These are phyloP conservation scores for Rhynchospora pubera DNA, from an alignment of 176 grass and related monocot species.

Conservation along the genomic window DNA sequence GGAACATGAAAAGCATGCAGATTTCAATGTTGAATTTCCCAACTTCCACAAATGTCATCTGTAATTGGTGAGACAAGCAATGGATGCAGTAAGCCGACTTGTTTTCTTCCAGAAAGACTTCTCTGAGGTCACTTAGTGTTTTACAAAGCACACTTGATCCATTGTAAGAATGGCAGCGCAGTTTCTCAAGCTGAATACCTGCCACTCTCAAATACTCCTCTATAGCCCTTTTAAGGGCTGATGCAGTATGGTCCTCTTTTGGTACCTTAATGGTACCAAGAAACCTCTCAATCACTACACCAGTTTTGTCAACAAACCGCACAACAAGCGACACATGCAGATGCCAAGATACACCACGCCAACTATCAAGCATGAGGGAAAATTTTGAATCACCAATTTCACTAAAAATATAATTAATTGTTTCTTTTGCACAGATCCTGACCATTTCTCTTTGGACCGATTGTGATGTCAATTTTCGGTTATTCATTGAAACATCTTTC, in stretches of 20 bases:
- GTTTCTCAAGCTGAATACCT: background rate
- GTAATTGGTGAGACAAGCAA: background rate
- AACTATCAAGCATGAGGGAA: background rate
- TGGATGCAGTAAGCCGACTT: background rate
- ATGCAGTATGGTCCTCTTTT: background rate
- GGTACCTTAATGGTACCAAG: background rate
- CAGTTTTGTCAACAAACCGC: background rate
- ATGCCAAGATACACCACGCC: background rate
- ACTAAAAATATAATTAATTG: background rate
- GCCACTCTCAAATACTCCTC: background rate
- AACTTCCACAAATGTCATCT: background rate
- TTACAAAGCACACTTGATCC: background rate
- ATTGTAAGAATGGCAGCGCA: background rate
- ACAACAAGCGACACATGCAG: background rate
- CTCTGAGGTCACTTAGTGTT: background rate
- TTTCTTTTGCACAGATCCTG: background rate
- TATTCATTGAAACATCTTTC: background rate
- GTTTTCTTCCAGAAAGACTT: background rate
- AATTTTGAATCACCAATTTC: background rate
- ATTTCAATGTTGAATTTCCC: background rate
- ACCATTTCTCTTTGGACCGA: background rate
- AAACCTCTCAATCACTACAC: background rate
- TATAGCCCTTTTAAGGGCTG: background rate
- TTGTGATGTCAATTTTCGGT: background rate
- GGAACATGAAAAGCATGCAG: background rate